A percentile compares a stretch with the other conserved stretches of the same genome.
Evolutionary conservation across 805 yeast genomes (phyloP).

Genomic region (Starmerella geochares): DNA sequence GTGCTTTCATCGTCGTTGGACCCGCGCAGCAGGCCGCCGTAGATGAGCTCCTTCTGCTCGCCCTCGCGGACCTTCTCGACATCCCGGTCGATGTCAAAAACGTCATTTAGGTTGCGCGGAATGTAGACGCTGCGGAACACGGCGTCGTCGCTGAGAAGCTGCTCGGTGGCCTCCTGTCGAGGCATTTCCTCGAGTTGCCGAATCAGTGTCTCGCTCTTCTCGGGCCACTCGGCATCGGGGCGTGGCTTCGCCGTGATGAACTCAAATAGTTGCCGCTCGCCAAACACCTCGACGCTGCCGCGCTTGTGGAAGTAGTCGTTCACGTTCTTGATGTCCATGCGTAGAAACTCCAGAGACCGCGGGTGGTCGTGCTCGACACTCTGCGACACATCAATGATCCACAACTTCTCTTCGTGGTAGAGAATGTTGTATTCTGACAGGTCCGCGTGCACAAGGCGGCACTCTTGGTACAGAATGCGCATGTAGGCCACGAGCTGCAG

Average conservation of each 20-base stretch:
- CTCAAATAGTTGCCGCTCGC: constrained; percentile 73
- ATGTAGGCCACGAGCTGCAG: constrained; percentile 72
- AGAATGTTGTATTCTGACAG: constrained; percentile 90
- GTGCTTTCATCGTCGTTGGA: constrained; percentile 26
- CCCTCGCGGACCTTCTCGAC: constrained; percentile 35
- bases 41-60: constrained; percentile 49
- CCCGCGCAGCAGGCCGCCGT: constrained; percentile 30
- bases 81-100: constrained; percentile 60
- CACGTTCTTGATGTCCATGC: constrained; percentile 96
- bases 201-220: constrained; percentile 28
- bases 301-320: constrained; percentile 68
- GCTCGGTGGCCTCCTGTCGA: constrained; percentile 28
- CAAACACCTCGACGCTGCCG: constrained; percentile 62
- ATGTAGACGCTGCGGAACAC: constrained; percentile 75
- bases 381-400: constrained; percentile 93
- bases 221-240: constrained; percentile 36
- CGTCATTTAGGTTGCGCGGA: constrained; percentile 52
- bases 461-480: constrained; percentile 76
- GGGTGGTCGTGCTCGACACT: constrained; percentile 98
- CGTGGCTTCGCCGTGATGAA: constrained; percentile 41
- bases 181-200: constrained; percentile 25
- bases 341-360: constrained; percentile 81
- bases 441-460: constrained; percentile 93
- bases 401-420: constrained; percentile 59
- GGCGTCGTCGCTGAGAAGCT: constrained; percentile 64